Evolutionary conservation across 768 basidiomycete genomes (phyloP).

Genomic region (Amanita phalloides): DNA sequence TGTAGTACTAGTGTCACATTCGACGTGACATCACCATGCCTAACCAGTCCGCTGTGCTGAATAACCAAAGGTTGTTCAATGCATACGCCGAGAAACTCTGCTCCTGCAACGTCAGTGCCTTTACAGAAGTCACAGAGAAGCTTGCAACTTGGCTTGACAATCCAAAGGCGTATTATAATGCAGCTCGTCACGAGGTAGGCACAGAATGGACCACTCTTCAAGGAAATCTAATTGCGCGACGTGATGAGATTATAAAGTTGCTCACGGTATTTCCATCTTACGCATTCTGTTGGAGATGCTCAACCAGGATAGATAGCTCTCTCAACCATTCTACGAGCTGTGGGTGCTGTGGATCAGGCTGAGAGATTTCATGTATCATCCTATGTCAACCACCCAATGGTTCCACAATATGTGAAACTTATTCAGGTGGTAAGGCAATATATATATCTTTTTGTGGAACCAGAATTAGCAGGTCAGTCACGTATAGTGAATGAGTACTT

Average conservation of each 20-base stretch:
- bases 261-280: constrained; percentile 25
- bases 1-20: constrained; percentile 16
- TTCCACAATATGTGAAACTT: constrained; percentile 22
- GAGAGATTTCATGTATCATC: constrained; percentile 19
- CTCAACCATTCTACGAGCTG: constrained; percentile 20
- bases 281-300: not conserved
- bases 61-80: constrained; percentile 31
- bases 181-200: constrained; percentile 36
- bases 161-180: constrained; percentile 40
- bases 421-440: constrained; percentile 20
- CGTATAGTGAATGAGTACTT: not conserved
- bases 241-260: constrained; percentile 35
- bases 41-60: not conserved
- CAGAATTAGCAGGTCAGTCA: constrained; percentile 19
- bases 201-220: not conserved
- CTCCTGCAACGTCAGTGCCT: constrained; percentile 16
- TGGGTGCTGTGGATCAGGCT: constrained; percentile 12
- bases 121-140: constrained; percentile 20
- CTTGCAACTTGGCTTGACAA: constrained; percentile 34
- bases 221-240: not conserved
- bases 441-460: constrained; percentile 22
- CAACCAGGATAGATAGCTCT: constrained; percentile 23
- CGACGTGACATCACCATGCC: not conserved
- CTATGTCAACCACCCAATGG: constrained; percentile 21
- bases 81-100: constrained; percentile 22